These are phyloP conservation scores for Aspergillus aculeatinus DNA, from an alignment of 2,329 filamentous ascomycete genomes.

Conservation along the genomic window DNA sequence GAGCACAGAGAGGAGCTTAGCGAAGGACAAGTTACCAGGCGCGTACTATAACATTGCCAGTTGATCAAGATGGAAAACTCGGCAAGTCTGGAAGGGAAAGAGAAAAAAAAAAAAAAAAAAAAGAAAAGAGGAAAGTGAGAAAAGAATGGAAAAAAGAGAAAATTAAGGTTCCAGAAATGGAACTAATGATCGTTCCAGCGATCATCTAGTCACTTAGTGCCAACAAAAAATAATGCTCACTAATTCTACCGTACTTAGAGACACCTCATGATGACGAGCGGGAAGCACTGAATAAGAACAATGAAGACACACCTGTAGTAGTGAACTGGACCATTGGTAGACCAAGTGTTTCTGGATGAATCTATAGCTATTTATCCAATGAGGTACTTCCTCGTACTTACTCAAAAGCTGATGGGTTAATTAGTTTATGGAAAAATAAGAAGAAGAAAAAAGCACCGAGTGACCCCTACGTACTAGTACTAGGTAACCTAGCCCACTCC, in stretches of 20 bases:
- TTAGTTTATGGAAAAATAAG: neutral
- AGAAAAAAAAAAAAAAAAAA: neutral
- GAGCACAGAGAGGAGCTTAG: neutral
- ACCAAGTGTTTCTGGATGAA: neutral
- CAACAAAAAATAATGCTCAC: neutral
- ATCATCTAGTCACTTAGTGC: neutral
- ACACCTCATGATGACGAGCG: constrained; percentile 18
- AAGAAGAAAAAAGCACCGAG: neutral
- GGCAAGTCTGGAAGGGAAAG: neutral
- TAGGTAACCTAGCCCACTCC: neutral
- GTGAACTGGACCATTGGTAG: neutral
- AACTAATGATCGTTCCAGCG: neutral
- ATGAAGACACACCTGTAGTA: neutral
- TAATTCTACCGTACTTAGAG: constrained; percentile 5
- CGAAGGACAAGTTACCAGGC: neutral
- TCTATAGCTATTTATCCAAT: neutral
- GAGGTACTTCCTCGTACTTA: neutral
- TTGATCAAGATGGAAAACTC: neutral
- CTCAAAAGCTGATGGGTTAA: neutral
- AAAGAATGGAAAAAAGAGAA: neutral
- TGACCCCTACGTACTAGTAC: neutral
- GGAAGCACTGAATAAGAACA: neutral
- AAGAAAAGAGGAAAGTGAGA: neutral
- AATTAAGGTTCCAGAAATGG: constrained; percentile 9
- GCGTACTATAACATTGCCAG: neutral